A percentile compares a stretch with the other conserved stretches of the same genome.
Evolutionary conservation across 257 asterid genomes (phyloP).

Genomic region (Thymus mandschuricus): DNA sequence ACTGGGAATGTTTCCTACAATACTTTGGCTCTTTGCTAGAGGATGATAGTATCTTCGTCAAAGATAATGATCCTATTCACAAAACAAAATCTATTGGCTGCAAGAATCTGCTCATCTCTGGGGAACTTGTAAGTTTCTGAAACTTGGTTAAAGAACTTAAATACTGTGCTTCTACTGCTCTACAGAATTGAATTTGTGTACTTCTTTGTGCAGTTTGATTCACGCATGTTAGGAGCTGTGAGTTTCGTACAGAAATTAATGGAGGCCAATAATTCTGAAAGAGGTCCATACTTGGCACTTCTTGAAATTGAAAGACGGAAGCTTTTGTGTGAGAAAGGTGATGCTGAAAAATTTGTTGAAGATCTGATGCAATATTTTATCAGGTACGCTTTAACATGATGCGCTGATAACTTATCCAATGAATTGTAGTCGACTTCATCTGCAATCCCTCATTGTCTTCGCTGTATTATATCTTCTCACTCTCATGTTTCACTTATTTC

Average conservation of each 20-base stretch:
- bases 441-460: conserved; percentile 7
- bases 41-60: conserved; percentile 62
- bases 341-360: conserved; percentile 58
- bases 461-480: conserved; percentile 9
- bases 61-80: conserved; percentile 44
- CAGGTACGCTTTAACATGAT: conserved; percentile 50
- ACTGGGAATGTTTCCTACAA: conserved; percentile 88
- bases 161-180: conserved; percentile 25
- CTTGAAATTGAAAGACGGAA: conserved; percentile 87
- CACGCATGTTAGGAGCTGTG: conserved; percentile 71
- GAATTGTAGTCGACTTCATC: conserved; percentile 18
- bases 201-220: conserved; percentile 70
- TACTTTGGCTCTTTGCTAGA: conserved; percentile 88
- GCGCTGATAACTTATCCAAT: conserved; percentile 52
- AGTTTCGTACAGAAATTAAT: conserved; percentile 60
- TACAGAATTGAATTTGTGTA: conserved; percentile 36
- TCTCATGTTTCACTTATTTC: conserved; percentile 26
- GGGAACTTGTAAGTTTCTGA: conserved; percentile 66
- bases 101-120: conserved; percentile 57
- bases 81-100: conserved; percentile 40
- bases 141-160: conserved; percentile 28
- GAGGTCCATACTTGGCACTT: conserved; percentile 79
- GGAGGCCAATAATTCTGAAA: conserved; percentile 52
- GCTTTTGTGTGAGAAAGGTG: conserved; percentile 71
- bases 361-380: conserved; percentile 67